Percentiles rank a stretch among this genome's conserved stretches.
These are phyloP conservation scores for Lolium rigidum DNA, from an alignment of 176 grass and related monocot genomes.

Conservation along the genomic window DNA sequence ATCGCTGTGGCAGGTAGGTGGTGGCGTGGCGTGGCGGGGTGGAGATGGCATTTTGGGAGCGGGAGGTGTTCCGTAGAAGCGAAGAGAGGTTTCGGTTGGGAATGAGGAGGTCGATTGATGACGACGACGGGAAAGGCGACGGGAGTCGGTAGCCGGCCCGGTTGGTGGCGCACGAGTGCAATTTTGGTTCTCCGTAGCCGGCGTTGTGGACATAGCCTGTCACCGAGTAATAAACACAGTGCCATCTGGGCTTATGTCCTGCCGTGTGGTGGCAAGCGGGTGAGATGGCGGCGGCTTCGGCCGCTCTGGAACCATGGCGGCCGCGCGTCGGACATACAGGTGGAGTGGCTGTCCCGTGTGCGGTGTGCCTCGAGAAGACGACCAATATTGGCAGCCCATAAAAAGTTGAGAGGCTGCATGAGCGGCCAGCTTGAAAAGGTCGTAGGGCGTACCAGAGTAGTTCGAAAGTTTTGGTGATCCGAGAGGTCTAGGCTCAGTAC, in stretches of 20 bases:
- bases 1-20: background rate
- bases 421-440: background rate
- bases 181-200: background rate
- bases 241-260: background rate
- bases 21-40: background rate
- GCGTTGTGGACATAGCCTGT: background rate
- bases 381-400: background rate
- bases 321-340: background rate
- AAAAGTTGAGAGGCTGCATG: background rate
- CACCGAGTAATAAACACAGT: too few relatives aligned
- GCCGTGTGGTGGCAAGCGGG: background rate
- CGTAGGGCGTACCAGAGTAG: background rate
- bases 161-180: constrained; percentile 3
- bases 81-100: constrained; percentile 22
- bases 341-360: background rate
- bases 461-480: background rate
- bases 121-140: background rate
- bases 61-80: constrained; percentile 28
- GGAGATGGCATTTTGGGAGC: background rate
- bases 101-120: background rate
- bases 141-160: constrained; percentile 10
- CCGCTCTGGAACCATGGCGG: background rate
- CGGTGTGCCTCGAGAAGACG: background rate
- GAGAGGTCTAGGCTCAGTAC: background rate
- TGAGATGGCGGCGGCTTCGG: background rate